These are phyloP conservation scores for Aspergillus quadricinctus DNA, from an alignment of 2,329 filamentous ascomycete species.

Conservation along the genomic window DNA sequence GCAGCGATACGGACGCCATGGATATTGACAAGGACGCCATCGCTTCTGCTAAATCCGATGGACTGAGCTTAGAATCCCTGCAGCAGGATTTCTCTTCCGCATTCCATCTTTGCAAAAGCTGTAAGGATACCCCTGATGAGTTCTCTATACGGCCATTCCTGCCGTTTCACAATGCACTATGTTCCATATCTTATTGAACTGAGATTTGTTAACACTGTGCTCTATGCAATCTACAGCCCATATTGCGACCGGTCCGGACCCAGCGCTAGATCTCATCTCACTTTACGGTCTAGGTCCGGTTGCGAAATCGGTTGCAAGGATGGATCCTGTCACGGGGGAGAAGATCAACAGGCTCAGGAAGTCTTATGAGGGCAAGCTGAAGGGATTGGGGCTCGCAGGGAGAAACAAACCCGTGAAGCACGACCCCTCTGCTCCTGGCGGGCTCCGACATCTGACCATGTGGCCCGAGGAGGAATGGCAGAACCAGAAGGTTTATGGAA, in stretches of 20 bases:
- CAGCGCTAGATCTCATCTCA: constrained; percentile 55
- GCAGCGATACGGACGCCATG: constrained; percentile 32
- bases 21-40: constrained; percentile 33
- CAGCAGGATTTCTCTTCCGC: constrained; percentile 44
- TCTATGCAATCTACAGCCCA: constrained; percentile 36
- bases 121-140: constrained; percentile 45
- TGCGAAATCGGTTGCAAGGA: constrained; percentile 55
- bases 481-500: constrained; percentile 45
- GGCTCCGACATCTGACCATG: constrained; percentile 40
- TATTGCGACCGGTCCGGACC: constrained; percentile 52
- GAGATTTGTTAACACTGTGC: constrained; percentile 41
- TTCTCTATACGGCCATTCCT: constrained; percentile 29
- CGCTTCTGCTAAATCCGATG: constrained; percentile 17
- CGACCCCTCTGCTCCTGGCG: constrained; percentile 36
- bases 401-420: constrained; percentile 47
- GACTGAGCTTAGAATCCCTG: constrained; percentile 39
- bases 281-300: constrained; percentile 55
- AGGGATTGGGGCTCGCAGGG: constrained; percentile 43
- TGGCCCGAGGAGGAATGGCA: constrained; percentile 51
- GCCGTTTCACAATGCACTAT: constrained; percentile 25
- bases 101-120: constrained; percentile 47
- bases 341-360: constrained; percentile 61
- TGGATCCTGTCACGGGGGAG: constrained; percentile 58
- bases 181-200: constrained; percentile 24
- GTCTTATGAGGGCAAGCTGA: constrained; percentile 50